Evolutionary conservation across 2,329 filamentous ascomycete species (phyloP).

Genomic region (Cercospora berteroae): DNA sequence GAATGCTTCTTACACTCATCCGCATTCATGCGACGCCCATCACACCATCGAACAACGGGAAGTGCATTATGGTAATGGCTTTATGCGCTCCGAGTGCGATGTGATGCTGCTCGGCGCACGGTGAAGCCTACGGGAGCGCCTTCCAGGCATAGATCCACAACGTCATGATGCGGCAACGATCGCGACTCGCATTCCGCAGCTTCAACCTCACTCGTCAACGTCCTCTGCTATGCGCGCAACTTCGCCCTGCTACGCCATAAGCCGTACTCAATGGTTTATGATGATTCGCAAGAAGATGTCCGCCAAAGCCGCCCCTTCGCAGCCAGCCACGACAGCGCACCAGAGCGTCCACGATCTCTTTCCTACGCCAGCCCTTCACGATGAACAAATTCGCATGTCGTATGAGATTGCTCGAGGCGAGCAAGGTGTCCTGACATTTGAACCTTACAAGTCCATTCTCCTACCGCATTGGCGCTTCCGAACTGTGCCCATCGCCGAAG

Average conservation of each 20-base stretch:
- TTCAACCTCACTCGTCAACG: background rate
- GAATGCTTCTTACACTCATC: background rate
- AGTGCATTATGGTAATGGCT: background rate
- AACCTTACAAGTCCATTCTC: slow-evolving; percentile 61
- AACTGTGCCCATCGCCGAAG: slow-evolving; percentile 51
- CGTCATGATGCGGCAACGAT: background rate
- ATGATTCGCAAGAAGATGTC: slow-evolving; percentile 3
- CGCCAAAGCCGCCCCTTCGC: background rate
- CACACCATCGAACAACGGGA: background rate
- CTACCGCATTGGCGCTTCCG: slow-evolving; percentile 62
- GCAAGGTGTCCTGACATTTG: slow-evolving; percentile 60
- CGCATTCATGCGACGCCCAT: background rate
- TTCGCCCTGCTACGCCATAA: background rate
- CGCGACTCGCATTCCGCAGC: background rate
- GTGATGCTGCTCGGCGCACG: background rate
- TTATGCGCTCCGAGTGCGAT: background rate
- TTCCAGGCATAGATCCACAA: background rate
- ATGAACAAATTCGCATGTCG: slow-evolving; percentile 45
- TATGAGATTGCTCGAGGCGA: slow-evolving; percentile 62
- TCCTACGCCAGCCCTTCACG: slow-evolving; percentile 30
- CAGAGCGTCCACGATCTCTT: slow-evolving; percentile 10
- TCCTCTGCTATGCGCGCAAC: background rate
- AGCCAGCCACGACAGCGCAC: background rate
- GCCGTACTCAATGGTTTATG: no score
- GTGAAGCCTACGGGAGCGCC: background rate